Evolutionary conservation across 2,329 filamentous ascomycete species (phyloP).

Genomic region (Apiospora malaysiana): DNA sequence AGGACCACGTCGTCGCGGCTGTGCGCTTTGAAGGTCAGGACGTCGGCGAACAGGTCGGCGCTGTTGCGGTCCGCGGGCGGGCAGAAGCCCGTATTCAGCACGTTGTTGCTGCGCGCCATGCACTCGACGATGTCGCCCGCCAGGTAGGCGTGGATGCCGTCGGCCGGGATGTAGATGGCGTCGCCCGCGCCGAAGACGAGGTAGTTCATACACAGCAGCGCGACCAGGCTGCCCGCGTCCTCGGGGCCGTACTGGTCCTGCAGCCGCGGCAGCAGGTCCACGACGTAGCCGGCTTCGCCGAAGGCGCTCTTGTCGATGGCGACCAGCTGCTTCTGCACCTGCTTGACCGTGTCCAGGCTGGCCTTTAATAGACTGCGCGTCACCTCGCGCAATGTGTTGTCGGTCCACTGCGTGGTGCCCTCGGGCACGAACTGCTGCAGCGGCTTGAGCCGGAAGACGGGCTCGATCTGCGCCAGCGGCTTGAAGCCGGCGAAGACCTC

Average conservation of each 20-base stretch:
- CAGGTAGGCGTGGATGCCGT: slow-evolving; percentile 77
- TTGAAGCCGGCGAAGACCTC: slow-evolving; percentile 81
- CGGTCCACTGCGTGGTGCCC: slow-evolving; percentile 59
- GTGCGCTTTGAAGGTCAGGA: slow-evolving; percentile 69
- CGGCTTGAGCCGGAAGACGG: slow-evolving; percentile 60
- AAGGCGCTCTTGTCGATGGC: slow-evolving; percentile 52
- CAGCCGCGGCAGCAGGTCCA: slow-evolving; percentile 68
- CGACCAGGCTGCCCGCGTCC: slow-evolving; percentile 73
- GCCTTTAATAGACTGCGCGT: slow-evolving; percentile 61
- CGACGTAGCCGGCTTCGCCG: slow-evolving; percentile 61
- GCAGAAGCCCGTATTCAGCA: slow-evolving; percentile 77
- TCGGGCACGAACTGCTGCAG: slow-evolving; percentile 64
- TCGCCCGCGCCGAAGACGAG: slow-evolving; percentile 69
- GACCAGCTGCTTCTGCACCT: slow-evolving; percentile 58
- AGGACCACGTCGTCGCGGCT: slow-evolving; percentile 62
- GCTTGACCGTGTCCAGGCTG: slow-evolving; percentile 56
- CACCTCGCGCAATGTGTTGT: slow-evolving; percentile 62
- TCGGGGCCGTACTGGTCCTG: slow-evolving; percentile 65
- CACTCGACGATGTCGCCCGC: slow-evolving; percentile 78
- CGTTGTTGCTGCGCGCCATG: slow-evolving; percentile 78
- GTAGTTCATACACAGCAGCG: slow-evolving; percentile 77
- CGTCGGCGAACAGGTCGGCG: slow-evolving; percentile 66
- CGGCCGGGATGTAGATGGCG: slow-evolving; percentile 72
- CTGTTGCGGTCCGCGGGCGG: slow-evolving; percentile 68
- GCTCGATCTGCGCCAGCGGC: slow-evolving; percentile 63